These are phyloP conservation scores for Onygena corvina DNA, from an alignment of 2,329 filamentous ascomycete genomes.

Conservation along the genomic window DNA sequence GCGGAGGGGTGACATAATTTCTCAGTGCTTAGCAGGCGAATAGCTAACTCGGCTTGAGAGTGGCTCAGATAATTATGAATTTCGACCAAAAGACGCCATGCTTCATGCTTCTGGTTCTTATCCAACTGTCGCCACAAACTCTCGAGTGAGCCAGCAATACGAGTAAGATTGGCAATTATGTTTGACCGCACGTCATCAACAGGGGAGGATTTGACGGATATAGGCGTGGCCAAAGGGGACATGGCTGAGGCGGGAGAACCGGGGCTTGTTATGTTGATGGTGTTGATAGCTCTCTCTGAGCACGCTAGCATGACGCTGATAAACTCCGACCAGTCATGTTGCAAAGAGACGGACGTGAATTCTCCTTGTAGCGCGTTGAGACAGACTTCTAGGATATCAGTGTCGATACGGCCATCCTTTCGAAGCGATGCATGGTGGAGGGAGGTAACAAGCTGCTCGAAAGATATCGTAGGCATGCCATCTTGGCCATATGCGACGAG, in stretches of 20 bases:
- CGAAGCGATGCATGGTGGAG: conserved; percentile 26
- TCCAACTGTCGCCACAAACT: conserved; percentile 28
- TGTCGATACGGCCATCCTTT: conserved; percentile 30
- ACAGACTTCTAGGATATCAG: conserved; percentile 32
- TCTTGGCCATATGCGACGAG: conserved; percentile 30
- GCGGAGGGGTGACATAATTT: conserved; percentile 25
- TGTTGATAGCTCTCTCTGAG: conserved; percentile 26
- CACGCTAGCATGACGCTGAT: conserved; percentile 26
- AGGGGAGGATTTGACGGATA: conserved; percentile 19
- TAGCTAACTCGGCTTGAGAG: conserved; percentile 30
- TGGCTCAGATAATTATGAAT: conserved; percentile 28
- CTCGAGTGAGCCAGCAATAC: conserved; percentile 28
- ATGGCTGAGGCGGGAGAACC: conserved; percentile 18
- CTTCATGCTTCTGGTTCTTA: conserved; percentile 26
- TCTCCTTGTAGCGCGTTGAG: conserved; percentile 31
- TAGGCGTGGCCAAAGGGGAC: conserved; percentile 12
- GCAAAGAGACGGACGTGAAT: conserved; percentile 23
- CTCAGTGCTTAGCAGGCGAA: conserved; percentile 26
- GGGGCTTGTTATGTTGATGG: conserved; percentile 17
- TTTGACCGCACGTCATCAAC: conserved; percentile 28
- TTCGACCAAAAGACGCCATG: conserved; percentile 27
- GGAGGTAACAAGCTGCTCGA: conserved; percentile 27
- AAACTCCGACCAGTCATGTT: conserved; percentile 22
- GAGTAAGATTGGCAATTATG: conserved; percentile 29
- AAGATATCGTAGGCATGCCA: conserved; percentile 29